These are phyloP conservation scores for Metarhizium sp. DNA, from an alignment of 2,329 filamentous ascomycete species.

Conservation along the genomic window DNA sequence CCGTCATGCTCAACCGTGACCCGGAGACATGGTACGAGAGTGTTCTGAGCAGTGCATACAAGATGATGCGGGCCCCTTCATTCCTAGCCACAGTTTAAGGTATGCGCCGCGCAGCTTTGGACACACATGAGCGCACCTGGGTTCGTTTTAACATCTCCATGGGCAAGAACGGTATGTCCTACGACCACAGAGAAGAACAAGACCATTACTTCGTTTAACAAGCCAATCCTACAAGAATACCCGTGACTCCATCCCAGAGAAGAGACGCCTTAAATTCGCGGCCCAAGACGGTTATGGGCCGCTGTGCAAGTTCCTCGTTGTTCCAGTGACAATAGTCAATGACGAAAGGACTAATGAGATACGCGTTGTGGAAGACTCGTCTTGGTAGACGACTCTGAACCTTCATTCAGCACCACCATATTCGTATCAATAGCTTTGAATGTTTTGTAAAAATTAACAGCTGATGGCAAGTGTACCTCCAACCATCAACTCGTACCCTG, in stretches of 20 bases:
- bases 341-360: constrained; percentile 20
- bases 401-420: too few relatives aligned
- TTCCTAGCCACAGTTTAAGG: constrained; percentile 7
- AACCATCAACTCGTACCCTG: too few relatives aligned
- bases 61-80: too few relatives aligned
- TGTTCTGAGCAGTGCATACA: constrained; percentile 16
- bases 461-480: too few relatives aligned
- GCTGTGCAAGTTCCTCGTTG: constrained; percentile 28
- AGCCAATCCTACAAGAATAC: constrained; percentile 25
- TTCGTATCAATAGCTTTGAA: too few relatives aligned
- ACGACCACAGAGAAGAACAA: constrained; percentile 26
- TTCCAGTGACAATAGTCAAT: constrained; percentile 24
- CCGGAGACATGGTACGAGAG: constrained; percentile 28
- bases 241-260: constrained; percentile 21
- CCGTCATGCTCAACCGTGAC: constrained; percentile 29
- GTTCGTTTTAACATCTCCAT: constrained; percentile 18
- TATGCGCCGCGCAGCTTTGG: constrained; percentile 21
- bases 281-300: constrained; percentile 31
- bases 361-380: too few relatives aligned
- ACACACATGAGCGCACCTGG: constrained; percentile 15
- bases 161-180: constrained; percentile 15
- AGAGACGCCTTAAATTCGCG: constrained; percentile 27
- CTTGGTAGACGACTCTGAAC: too few relatives aligned
- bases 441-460: too few relatives aligned
- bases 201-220: constrained; percentile 27